Evolutionary conservation across 1,139 yeast species (phyloP).

Genomic region (Kazachstania sp.): DNA sequence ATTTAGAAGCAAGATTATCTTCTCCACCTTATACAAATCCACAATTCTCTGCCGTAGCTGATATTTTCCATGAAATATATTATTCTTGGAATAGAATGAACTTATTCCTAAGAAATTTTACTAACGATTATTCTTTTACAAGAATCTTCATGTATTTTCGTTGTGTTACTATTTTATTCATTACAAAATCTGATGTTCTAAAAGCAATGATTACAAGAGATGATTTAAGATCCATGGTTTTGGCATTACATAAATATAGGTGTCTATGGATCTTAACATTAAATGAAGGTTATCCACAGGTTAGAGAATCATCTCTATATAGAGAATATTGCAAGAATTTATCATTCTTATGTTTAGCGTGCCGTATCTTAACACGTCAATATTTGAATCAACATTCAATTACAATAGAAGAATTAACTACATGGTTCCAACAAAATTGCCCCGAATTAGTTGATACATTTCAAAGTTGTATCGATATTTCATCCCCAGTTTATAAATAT

Average conservation of each 20-base stretch:
- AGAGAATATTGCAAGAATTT: slow-evolving; percentile 13
- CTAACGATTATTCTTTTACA: slow-evolving; percentile 14
- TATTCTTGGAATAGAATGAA: slow-evolving; percentile 18
- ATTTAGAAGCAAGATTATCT: slow-evolving; percentile 19
- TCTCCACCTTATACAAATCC: slow-evolving; percentile 5
- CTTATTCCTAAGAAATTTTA: slow-evolving; percentile 10
- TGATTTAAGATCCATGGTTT: slow-evolving; percentile 13
- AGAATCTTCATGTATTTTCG: slow-evolving; percentile 12
- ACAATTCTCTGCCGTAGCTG: slow-evolving; percentile 3
- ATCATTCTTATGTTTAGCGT: slow-evolving; percentile 16
- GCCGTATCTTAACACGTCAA: slow-evolving; percentile 14
- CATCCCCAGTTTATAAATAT: slow-evolving; percentile 19
- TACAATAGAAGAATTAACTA: slow-evolving; percentile 11
- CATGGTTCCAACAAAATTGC: slow-evolving; percentile 10
- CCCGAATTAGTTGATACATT: slow-evolving; percentile 15
- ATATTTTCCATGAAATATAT: slow-evolving; percentile 4
- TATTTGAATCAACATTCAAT: slow-evolving; percentile 12
- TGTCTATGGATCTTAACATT: slow-evolving; percentile 6
- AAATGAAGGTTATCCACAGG: slow-evolving; percentile 8
- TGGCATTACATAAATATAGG: slow-evolving; percentile 14
- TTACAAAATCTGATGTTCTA: slow-evolving; percentile 11
- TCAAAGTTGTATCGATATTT: slow-evolving; percentile 16
- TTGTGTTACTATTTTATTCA: slow-evolving; percentile 12
- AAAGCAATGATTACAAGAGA: slow-evolving; percentile 8
- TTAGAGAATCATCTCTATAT: slow-evolving; percentile 12